A percentile compares a stretch with the other conserved stretches of the same genome.
phyloP scores from a whole-genome alignment of 495 filamentous ascomycete species.

The Penicillium canariense region DNA sequence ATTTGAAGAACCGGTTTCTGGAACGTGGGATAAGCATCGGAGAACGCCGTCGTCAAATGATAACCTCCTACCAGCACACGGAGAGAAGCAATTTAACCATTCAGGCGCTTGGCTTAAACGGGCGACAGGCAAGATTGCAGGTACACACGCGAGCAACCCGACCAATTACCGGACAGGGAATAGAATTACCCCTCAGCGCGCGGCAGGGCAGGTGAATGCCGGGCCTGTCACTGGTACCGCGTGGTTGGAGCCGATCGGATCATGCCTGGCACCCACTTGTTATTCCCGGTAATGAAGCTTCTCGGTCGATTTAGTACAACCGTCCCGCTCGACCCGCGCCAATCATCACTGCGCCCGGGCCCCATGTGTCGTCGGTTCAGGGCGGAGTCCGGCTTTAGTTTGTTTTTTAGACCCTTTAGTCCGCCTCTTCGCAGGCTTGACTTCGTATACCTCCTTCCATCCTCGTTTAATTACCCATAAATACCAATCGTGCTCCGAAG shows the following conservation, averaged over 20 bases:
- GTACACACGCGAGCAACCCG: too few species aligned
- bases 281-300: too few species aligned
- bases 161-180: too few species aligned
- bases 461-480: neutral
- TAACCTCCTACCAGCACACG: too few species aligned
- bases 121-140: too few species aligned
- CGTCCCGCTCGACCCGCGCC: neutral
- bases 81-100: too few species aligned
- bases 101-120: too few species aligned
- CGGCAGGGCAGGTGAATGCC: too few species aligned
- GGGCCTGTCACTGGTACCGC: neutral
- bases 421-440: neutral
- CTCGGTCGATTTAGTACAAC: neutral
- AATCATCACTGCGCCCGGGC: neutral
- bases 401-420: neutral
- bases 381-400: slow-evolving; percentile 4
- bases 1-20: too few species aligned
- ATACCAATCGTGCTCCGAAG: neutral
- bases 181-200: too few species aligned
- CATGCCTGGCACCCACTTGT: neutral
- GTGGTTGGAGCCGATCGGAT: neutral
- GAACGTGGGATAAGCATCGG: too few species aligned
- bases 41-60: too few species aligned
- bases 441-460: neutral
- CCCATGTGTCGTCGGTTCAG: slow-evolving; percentile 3